Base-by-base conservation (phyloP, 108 stramenopile species). In the Pinguiococcus pyrenoidosus region DNA sequence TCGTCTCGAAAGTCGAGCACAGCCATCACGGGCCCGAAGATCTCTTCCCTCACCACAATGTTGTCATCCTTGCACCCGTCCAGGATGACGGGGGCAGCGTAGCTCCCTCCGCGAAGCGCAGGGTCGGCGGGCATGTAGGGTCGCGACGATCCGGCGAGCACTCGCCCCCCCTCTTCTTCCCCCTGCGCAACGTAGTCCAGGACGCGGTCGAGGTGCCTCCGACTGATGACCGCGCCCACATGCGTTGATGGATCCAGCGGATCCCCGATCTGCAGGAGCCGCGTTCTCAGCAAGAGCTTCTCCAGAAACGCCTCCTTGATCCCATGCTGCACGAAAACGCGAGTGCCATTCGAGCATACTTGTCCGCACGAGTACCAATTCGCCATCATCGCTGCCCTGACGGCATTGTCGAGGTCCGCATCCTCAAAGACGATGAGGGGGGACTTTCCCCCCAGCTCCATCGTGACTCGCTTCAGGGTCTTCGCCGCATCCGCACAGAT, bases 1-100 rank as follows among this genome's bases (percentile, higher is more conserved):
- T 46, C 64, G 13, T 32, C 30, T 29, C 23, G 29, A 73, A 81
- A 62, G 62, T 49, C 22, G 59, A 42, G 35, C 46, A 82, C 12
- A 36, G 61, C 32, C 4, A 45, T 68, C 22, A 77, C 49, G 6
- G 76, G 76, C 7, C 81, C 71, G 40, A 82, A 80, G 7, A 79
- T 62, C 50, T 69, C 67, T 43, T 69, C 67, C 3, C 37, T 44
- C 20, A 56, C 52, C 25, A 54, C 42, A 7, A 8, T 12, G 54
- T 49, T 62, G 13, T 62, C 51, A 20, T 62, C 51, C 32, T 25
- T 56, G 52, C 42, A 37, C 14, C 47, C 46, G 4, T 18, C 46
- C 12, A 60, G 46, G n/a, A 62, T 40, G 8, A 54, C 54, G 33
- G 61, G 59, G 28, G 22, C 29, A 27, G 54, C 30, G 29, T 43